These are phyloP conservation scores for Primulina eburnea DNA, from an alignment of 257 asterid species.

Conservation along the genomic window DNA sequence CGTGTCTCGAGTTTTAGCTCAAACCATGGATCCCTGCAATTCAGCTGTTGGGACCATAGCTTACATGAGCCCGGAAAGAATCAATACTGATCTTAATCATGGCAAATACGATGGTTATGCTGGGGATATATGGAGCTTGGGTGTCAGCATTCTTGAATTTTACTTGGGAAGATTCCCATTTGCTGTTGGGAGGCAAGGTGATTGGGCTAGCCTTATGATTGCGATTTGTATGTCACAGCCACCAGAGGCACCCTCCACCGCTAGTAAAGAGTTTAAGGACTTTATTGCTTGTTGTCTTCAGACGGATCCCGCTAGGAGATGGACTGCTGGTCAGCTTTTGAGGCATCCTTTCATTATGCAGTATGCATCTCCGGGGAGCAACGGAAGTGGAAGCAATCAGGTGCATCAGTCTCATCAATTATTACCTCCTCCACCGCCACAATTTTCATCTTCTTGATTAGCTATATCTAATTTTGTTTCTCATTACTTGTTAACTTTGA, in stretches of 20 bases:
- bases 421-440: slow-evolving; percentile 72
- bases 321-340: slow-evolving; percentile 53
- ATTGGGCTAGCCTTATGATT: slow-evolving; percentile 87
- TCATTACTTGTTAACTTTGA: slow-evolving; percentile 12
- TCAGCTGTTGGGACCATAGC: slow-evolving; percentile 57
- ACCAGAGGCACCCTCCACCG: slow-evolving; percentile 71
- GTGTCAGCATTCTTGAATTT: slow-evolving; percentile 84
- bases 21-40: slow-evolving; percentile 26
- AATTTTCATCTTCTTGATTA: slow-evolving; percentile 51
- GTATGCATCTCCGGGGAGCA: slow-evolving; percentile 40
- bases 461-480: slow-evolving; percentile 13
- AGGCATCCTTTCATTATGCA: slow-evolving; percentile 53
- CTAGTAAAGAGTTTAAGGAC: slow-evolving; percentile 64
- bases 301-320: slow-evolving; percentile 50
- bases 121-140: slow-evolving; percentile 92
- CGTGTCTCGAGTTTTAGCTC: slow-evolving; percentile 18
- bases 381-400: slow-evolving; percentile 25
- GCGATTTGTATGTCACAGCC: slow-evolving; percentile 94
- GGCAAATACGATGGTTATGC: slow-evolving; percentile 83
- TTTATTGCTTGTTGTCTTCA: slow-evolving; percentile 59
- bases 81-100: slow-evolving; percentile 83
- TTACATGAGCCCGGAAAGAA: slow-evolving; percentile 89
- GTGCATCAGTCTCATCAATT: slow-evolving; percentile 53
- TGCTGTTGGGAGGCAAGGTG: slow-evolving; percentile 76
- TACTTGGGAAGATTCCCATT: slow-evolving; percentile 78